Percentiles rank a stretch among this genome's conserved stretches.
Evolutionary conservation across 2,329 filamentous ascomycete species (phyloP).

Genomic region (Sporothrix variecibatus): DNA sequence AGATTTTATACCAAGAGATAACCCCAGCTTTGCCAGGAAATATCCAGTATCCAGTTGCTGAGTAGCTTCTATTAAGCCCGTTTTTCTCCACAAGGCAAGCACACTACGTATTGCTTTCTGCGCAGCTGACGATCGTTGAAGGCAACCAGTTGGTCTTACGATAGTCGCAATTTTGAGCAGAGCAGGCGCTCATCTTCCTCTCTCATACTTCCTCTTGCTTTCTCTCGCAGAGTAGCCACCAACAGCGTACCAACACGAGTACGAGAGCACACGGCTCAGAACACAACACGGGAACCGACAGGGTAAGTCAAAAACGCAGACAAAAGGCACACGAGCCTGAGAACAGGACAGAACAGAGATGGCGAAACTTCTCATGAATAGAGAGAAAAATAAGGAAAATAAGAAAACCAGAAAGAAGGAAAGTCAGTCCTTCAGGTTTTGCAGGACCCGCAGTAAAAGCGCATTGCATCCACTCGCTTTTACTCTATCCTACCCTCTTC

Average conservation of each 20-base stretch:
- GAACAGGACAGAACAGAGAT: not conserved
- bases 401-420: not conserved
- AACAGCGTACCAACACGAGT: slow-evolving; percentile 7
- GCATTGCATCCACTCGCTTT: slow-evolving; percentile 35
- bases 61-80: slow-evolving; percentile 7
- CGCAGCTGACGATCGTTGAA: slow-evolving; percentile 17
- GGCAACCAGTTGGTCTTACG: not conserved
- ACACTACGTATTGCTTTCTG: not conserved
- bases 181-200: not conserved
- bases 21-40: not conserved
- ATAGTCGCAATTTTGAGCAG: not conserved
- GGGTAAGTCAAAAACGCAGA: slow-evolving; percentile 21
- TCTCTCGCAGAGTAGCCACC: not conserved
- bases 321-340: not conserved
- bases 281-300: slow-evolving; percentile 22
- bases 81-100: not conserved
- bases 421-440: slow-evolving; percentile 23
- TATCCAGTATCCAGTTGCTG: not conserved
- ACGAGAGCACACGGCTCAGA: slow-evolving; percentile 14
- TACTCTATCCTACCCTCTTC: slow-evolving; percentile 31
- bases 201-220: not conserved
- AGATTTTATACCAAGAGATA: not conserved
- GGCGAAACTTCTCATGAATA: not conserved
- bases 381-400: not conserved
- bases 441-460: slow-evolving; percentile 42